phyloP scores from a whole-genome alignment of 225 moss, liverwort and hornwort genomes.

The Anthoceros angustus region DNA sequence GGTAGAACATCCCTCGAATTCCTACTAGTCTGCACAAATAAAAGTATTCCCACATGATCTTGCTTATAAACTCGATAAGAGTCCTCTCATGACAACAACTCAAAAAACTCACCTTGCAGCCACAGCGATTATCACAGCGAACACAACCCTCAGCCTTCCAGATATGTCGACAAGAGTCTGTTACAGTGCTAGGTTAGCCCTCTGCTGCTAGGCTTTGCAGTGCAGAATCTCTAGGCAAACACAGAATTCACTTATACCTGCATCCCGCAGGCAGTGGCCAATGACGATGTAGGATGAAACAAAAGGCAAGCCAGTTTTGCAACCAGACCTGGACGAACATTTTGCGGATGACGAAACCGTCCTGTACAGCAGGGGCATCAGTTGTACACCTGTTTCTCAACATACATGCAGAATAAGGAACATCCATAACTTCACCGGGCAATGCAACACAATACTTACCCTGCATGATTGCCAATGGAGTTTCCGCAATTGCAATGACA shows the following conservation, averaged over 20 bases:
- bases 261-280: slow-evolving; percentile 98
- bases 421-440: not conserved
- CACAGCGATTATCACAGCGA: slow-evolving; percentile 65
- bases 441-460: slow-evolving; percentile 22
- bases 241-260: slow-evolving; percentile 32
- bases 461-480: slow-evolving; percentile 98
- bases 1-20: slow-evolving; percentile 79
- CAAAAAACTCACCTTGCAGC: slow-evolving; percentile 50
- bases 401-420: not conserved
- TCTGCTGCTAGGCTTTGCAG: not conserved
- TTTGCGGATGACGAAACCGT: slow-evolving; percentile 79
- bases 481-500: slow-evolving; percentile 87
- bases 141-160: slow-evolving; percentile 62
- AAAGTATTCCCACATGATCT: not conserved
- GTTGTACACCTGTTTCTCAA: not conserved
- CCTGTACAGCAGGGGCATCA: slow-evolving; percentile 26
- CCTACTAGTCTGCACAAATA: slow-evolving; percentile 61
- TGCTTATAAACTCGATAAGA: not conserved
- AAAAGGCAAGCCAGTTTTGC: slow-evolving; percentile 69
- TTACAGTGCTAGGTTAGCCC: not conserved
- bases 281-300: slow-evolving; percentile 93
- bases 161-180: slow-evolving; percentile 88
- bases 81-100: not conserved
- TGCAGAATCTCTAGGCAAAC: not conserved
- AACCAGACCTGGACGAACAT: slow-evolving; percentile 58